A percentile compares a stretch with the other conserved stretches of the same genome.
These are phyloP conservation scores for Paramyrothecium roridum DNA, from an alignment of 2,329 filamentous ascomycete species.

Conservation along the genomic window DNA sequence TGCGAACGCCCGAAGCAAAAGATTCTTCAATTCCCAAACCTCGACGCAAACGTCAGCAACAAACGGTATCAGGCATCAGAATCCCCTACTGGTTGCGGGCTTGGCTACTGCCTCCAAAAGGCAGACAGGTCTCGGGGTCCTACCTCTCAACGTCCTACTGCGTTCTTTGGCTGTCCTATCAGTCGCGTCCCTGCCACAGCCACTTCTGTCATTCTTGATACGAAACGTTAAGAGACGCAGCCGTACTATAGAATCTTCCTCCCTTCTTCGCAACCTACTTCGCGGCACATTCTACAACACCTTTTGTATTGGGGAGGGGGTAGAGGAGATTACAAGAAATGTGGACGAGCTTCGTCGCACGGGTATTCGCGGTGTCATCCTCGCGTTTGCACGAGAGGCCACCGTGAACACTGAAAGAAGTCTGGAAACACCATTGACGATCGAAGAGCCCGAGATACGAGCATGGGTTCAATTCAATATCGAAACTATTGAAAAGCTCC, in stretches of 20 bases:
- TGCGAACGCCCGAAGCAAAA: too few species aligned
- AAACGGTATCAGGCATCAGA: too few species aligned
- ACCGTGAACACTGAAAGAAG: conserved; percentile 64
- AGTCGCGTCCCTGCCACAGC: conserved; percentile 66
- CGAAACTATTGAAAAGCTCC: too few species aligned
- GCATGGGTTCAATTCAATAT: too few species aligned
- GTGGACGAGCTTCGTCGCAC: conserved; percentile 65
- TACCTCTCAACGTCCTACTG: conserved; percentile 64
- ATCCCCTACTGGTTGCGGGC: too few species aligned
- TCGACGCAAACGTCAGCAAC: too few species aligned
- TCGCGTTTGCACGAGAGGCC: conserved; percentile 81
- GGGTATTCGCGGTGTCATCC: conserved; percentile 79
- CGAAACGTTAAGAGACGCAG: too few species aligned
- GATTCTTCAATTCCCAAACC: too few species aligned
- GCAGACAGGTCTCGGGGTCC: too few species aligned
- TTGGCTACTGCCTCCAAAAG: too few species aligned
- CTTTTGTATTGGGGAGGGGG: conserved; percentile 82
- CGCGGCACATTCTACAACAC: conserved; percentile 87
- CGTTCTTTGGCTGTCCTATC: conserved; percentile 67
- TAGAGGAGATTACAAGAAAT: conserved; percentile 63
- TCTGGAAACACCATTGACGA: conserved; percentile 44
- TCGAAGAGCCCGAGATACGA: conserved; percentile 70
- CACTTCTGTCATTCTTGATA: conserved; percentile 70
- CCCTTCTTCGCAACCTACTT: conserved; percentile 65
- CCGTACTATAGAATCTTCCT: conserved; percentile 68